Base-by-base conservation (phyloP, 192 early-diverging fungal genomes). In the Podila clonocystis region DNA sequence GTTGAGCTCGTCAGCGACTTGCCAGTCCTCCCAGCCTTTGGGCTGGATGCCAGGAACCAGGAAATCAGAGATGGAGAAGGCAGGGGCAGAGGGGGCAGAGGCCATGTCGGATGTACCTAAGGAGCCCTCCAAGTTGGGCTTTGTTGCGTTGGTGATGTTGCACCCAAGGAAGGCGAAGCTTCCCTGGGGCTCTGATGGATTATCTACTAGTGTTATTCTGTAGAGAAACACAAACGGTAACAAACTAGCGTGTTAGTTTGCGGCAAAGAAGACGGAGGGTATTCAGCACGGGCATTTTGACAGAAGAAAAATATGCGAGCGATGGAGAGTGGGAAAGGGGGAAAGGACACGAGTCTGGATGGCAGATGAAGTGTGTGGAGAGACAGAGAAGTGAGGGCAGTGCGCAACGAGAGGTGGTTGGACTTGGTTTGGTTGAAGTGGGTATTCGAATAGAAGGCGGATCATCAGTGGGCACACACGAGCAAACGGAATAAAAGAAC, bases 11-110 rank as follows among this genome's bases (percentile, higher is more conserved):
- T 80, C 77, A n/a, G 77, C 62, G 38, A 45, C 66, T 50, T 80
- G 70, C 77, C 77, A 80, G 34, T 80, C 77, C 17, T 80, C 77
- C 77, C 77, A 80, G 28, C 68, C 71, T 36, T 73, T 72, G 50
- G 77, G 72, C 62, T 80, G 77, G 57, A 80, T 38, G 17, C 69
- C 63, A 50, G 77, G 71, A 5, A 80, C 77, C 41, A 80, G 41
- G 64, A 60, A 80, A 65, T 80, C 77, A 15, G 77, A 72, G 67
- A 80, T 72, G 70, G 70, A 80, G 62, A 80, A 80, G 11, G 64
- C 50, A 13, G 57, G 50, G 9, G 55, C 36, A 13, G 57, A 59
- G 17, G 62, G 26, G 2, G 62, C 33, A 19, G 58, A 30, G 22
- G 45, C 55, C n/a, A 13, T 52, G 48, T 59, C 31, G 63, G 52